Evolutionary conservation across 306 rosid species (phyloP).

Genomic region (Lagenaria siceraria): DNA sequence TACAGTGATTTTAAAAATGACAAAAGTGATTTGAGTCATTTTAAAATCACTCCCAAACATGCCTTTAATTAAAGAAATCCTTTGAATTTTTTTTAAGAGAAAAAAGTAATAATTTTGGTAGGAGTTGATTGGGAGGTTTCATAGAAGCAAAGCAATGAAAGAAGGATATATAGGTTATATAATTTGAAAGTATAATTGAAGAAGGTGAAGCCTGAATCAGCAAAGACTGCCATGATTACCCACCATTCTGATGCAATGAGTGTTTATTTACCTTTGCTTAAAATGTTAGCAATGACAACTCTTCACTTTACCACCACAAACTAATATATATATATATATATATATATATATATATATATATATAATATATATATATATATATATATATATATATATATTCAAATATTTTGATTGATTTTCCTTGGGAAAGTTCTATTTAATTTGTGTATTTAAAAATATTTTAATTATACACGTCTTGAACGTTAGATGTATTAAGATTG

Average conservation of each 20-base stretch:
- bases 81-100: too few species aligned
- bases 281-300: not conserved
- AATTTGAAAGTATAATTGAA: not conserved
- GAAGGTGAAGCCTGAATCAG: not conserved
- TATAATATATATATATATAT: not conserved
- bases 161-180: not conserved
- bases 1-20: too few species aligned
- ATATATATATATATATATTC: not conserved
- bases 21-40: too few species aligned
- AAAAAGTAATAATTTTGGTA: not conserved
- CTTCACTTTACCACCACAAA: not conserved
- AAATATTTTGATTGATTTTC: too few species aligned
- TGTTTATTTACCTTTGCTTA: not conserved
- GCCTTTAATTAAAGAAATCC: too few species aligned
- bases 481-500: too few species aligned
- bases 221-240: not conserved
- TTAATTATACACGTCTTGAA: too few species aligned
- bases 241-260: not conserved
- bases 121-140: not conserved
- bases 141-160: slow-evolving; percentile 6
- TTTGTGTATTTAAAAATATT: too few species aligned
- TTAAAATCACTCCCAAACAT: too few species aligned
- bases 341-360: not conserved
- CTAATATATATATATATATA: not conserved
- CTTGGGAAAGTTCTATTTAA: too few species aligned